These are phyloP conservation scores for Colletotrichum magnum DNA, from an alignment of 2,329 filamentous ascomycete species.

Conservation along the genomic window DNA sequence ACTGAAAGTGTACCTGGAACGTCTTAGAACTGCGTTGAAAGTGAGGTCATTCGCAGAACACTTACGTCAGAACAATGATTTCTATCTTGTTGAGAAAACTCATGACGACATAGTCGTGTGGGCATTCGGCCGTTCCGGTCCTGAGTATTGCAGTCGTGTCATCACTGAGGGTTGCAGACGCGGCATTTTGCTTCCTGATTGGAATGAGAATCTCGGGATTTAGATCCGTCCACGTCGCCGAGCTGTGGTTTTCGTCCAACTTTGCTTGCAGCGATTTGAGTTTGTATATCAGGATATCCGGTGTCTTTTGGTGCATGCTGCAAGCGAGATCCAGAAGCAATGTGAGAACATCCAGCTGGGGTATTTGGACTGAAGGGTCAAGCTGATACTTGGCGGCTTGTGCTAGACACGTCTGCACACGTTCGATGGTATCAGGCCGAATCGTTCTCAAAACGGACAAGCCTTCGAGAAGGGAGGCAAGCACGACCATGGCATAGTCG, in stretches of 20 bases:
- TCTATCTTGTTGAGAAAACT: constrained; percentile 74
- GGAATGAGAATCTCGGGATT: constrained; percentile 68
- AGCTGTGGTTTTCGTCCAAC: constrained; percentile 68
- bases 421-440: constrained; percentile 76
- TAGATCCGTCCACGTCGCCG: constrained; percentile 61
- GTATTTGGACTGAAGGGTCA: constrained; percentile 72
- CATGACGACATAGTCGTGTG: constrained; percentile 70
- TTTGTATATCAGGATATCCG: constrained; percentile 71
- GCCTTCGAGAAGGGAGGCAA: constrained; percentile 78
- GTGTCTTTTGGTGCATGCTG: constrained; percentile 74
- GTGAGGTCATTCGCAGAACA: constrained; percentile 7
- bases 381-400: constrained; percentile 80
- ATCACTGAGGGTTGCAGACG: constrained; percentile 65
- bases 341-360: constrained; percentile 76
- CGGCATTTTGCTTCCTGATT: constrained; percentile 65
- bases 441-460: constrained; percentile 76
- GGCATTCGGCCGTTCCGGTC: constrained; percentile 59
- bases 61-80: constrained; percentile 69
- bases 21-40: constrained; percentile 38
- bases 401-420: constrained; percentile 81
- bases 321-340: constrained; percentile 80
- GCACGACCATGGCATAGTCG: constrained; percentile 75
- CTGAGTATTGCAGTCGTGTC: constrained; percentile 70
- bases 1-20: constrained; percentile 66
- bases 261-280: constrained; percentile 72